Base-by-base conservation (phyloP, 768 basidiomycete species). In the Xerocomus potaroensis region DNA sequence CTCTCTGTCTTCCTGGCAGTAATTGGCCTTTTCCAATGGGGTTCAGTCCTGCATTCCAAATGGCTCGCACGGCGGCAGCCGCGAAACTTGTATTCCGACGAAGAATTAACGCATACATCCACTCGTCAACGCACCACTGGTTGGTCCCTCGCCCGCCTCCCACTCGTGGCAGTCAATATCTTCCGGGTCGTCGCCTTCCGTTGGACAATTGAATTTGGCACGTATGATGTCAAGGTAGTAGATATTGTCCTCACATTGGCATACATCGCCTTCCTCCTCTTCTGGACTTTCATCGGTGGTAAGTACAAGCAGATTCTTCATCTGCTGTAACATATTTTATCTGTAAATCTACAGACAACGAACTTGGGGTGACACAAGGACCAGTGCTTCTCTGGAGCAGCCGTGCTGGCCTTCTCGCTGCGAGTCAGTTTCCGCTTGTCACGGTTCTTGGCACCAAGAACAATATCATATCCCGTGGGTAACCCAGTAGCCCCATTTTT, bases 121-220 rank as follows among this genome's bases (percentile, higher is more conserved):
- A 4, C 38, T 9, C 38, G 22, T 22, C n/a, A 22, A 6, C 37
- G 48, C 58, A 10, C 10, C 18, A 5, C 64, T 62, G 16, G 62
- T 54, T 8, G 75, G 74, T 63, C 71, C 64, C 48, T 72, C 66
- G 32, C 56, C 24, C 66, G 69, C 23, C 46, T 73, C 9, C 68
- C 70, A 1, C 49, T 56, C n/a, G 75, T 72, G 2, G 23, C 69
- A 18, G 58, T 69, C 27, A 69, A 77, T 11, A 60, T 59, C 7
- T 79, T 79, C 60, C 71, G 73, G 18, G 72, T 79, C 18, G 46
- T 74, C 16, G 71, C 72, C 7, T 81, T 80, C 55, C 74, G 80
- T 12, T 68, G 66, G 57, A 72, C 69, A 4, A 48, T 80, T 29
- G 68, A 74, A 14, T 64, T 78, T 18, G 77, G 76, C 12, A 60